These are phyloP conservation scores for Chlorella sp. DNA, from an alignment of 139 green algal species.

Conservation along the genomic window DNA sequence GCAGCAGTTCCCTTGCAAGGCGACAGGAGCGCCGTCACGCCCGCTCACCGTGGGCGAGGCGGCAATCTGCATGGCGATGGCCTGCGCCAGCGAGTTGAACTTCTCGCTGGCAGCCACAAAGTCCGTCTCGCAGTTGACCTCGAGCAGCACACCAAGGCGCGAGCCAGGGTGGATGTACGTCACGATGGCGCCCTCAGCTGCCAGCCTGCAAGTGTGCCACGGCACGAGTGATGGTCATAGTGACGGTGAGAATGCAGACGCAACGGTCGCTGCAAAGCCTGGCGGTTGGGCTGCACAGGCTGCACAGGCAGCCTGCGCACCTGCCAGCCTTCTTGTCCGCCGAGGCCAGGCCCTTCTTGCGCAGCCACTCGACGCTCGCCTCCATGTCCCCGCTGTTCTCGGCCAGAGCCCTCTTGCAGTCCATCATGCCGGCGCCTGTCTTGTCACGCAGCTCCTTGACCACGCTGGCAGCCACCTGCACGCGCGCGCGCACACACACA, in stretches of 20 bases:
- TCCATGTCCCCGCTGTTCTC: slow-evolving; percentile 80
- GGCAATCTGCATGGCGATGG: slow-evolving; percentile 44
- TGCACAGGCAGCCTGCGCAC: not conserved
- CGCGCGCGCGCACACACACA: not conserved
- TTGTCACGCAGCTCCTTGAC: slow-evolving; percentile 88
- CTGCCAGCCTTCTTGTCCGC: slow-evolving; percentile 83
- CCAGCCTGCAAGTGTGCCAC: too few relatives aligned
- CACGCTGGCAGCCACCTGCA: slow-evolving; percentile 49
- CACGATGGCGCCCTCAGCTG: slow-evolving; percentile 32
- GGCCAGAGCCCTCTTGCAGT: slow-evolving; percentile 93
- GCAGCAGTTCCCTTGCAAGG: not conserved
- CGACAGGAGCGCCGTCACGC: not conserved
- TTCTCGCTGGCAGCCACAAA: slow-evolving; percentile 89
- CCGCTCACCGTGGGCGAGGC: slow-evolving; percentile 11
- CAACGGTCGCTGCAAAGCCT: too few relatives aligned
- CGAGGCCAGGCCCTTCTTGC: slow-evolving; percentile 87
- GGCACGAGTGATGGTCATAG: too few relatives aligned
- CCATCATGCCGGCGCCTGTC: slow-evolving; percentile 95
- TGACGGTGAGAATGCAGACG: too few relatives aligned
- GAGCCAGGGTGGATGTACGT: slow-evolving; percentile 96
- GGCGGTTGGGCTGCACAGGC: too few relatives aligned
- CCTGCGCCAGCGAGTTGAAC: slow-evolving; percentile 82
- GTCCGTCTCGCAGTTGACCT: slow-evolving; percentile 98
- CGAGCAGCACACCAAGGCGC: slow-evolving; percentile 72
- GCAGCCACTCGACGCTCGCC: slow-evolving; percentile 73